phyloP scores from a whole-genome alignment of 768 basidiomycete genomes.

The Clathrus columnatus region DNA sequence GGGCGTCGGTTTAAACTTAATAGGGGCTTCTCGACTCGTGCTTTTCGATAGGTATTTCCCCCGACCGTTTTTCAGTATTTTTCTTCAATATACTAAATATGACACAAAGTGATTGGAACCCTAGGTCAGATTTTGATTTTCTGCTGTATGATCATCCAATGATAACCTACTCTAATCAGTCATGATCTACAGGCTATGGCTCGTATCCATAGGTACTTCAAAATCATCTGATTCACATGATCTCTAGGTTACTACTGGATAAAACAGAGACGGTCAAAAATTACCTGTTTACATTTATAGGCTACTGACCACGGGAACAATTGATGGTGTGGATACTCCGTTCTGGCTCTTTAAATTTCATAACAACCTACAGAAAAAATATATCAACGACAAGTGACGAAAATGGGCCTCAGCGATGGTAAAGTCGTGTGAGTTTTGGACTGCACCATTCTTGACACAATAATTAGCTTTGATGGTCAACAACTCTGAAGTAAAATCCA shows the following conservation, averaged over 20 bases:
- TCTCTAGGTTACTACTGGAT: not conserved
- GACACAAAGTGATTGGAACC: conserved; percentile 77
- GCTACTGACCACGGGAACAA: conserved; percentile 77
- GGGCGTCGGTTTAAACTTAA: conserved; percentile 88
- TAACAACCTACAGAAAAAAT: conserved; percentile 59
- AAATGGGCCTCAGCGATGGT: conserved; percentile 86
- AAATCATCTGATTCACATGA: not conserved
- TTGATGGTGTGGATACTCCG: conserved; percentile 66
- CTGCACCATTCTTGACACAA: conserved; percentile 7
- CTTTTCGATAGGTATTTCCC: conserved; percentile 55
- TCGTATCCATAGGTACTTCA: conserved; percentile 74
- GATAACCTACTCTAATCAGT: conserved; percentile 28
- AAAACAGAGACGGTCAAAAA: conserved; percentile 83
- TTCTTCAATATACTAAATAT: not conserved
- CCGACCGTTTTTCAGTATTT: no score
- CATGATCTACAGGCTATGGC: conserved; percentile 97
- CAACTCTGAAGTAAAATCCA: conserved; percentile 28
- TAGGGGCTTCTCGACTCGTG: conserved; percentile 82
- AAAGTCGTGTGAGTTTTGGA: conserved; percentile 14
- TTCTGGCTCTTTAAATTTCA: not conserved
- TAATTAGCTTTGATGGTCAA: conserved; percentile 61
- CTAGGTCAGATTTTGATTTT: conserved; percentile 39
- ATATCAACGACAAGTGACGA: conserved; percentile 89
- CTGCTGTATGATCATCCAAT: not conserved
- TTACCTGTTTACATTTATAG: conserved; percentile 85